A percentile compares a stretch with the other conserved stretches of the same genome.
These are phyloP conservation scores for Stagonosporopsis chrysanthemi DNA, from an alignment of 2,329 filamentous ascomycete species.

Conservation along the genomic window DNA sequence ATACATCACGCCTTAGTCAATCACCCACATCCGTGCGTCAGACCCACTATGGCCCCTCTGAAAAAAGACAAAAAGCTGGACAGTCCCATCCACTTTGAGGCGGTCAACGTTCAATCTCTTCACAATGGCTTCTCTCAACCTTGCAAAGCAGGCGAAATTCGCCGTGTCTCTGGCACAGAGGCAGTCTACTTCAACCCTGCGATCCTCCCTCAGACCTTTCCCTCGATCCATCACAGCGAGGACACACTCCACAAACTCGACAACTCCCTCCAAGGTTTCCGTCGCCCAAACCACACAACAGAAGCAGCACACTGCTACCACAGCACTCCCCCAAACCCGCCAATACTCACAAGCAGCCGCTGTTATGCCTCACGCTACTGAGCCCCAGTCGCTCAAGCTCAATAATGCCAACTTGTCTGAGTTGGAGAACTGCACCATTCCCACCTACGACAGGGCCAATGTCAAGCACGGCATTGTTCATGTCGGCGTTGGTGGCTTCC, in stretches of 20 bases:
- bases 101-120: slow-evolving; percentile 22
- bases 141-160: slow-evolving; percentile 20
- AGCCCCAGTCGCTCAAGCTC: slow-evolving; percentile 22
- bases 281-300: slow-evolving; percentile 10
- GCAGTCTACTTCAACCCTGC: slow-evolving; percentile 18
- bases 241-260: slow-evolving; percentile 17
- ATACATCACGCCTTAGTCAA: slow-evolving; percentile 21
- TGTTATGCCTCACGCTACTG: slow-evolving; percentile 19
- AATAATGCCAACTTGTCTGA: slow-evolving; percentile 32
- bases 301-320: slow-evolving; percentile 7
- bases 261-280: slow-evolving; percentile 11
- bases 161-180: slow-evolving; percentile 20
- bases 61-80: slow-evolving; percentile 25
- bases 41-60: slow-evolving; percentile 21
- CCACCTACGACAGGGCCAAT: slow-evolving; percentile 33
- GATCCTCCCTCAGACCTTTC: slow-evolving; percentile 12
- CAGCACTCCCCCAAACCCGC: slow-evolving; percentile 9
- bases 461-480: slow-evolving; percentile 43
- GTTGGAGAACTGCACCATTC: slow-evolving; percentile 31
- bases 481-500: slow-evolving; percentile 40
- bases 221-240: slow-evolving; percentile 13
- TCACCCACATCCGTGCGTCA: slow-evolving; percentile 16
- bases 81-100: slow-evolving; percentile 17
- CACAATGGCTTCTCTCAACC: slow-evolving; percentile 21
- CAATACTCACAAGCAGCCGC: slow-evolving; percentile 18